These are phyloP conservation scores for Mucor racemosus DNA, from an alignment of 371 early-diverging fungal genomes.

Conservation along the genomic window DNA sequence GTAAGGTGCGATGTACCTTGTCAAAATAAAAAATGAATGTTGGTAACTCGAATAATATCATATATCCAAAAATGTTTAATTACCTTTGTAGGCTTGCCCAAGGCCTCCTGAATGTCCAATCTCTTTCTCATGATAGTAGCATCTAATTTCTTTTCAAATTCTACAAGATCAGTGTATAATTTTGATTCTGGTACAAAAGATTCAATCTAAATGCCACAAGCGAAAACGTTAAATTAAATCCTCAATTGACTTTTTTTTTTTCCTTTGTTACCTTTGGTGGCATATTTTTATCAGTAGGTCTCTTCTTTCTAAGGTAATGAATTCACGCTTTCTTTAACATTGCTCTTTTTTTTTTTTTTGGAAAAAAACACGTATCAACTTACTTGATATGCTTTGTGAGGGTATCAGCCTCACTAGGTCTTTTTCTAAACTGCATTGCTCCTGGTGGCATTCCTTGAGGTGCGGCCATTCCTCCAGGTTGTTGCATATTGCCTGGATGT, in stretches of 20 bases:
- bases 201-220: slow-evolving; percentile 67
- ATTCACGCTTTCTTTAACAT: not conserved
- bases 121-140: slow-evolving; percentile 87
- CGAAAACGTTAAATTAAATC: not conserved
- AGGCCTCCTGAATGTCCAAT: slow-evolving; percentile 86
- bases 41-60: too few relatives aligned
- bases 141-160: slow-evolving; percentile 89
- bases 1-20: slow-evolving; percentile 79
- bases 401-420: slow-evolving; percentile 45
- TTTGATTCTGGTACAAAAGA: slow-evolving; percentile 91
- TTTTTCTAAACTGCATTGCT: slow-evolving; percentile 37
- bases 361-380: not conserved
- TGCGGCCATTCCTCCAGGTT: slow-evolving; percentile 21
- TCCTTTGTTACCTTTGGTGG: slow-evolving; percentile 53
- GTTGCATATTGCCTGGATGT: slow-evolving; percentile 31
- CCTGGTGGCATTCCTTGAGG: slow-evolving; percentile 29
- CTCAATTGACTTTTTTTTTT: not conserved
- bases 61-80: not conserved
- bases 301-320: slow-evolving; percentile 49
- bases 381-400: slow-evolving; percentile 51
- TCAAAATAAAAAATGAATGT: not conserved
- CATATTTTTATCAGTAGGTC: slow-evolving; percentile 65
- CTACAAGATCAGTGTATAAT: slow-evolving; percentile 82
- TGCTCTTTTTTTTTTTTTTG: not conserved
- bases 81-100: slow-evolving; percentile 77